Percentiles rank a stretch among this genome's conserved stretches.
phyloP scores from a whole-genome alignment of 805 yeast species.

The Saccharomycopsis sp. region DNA sequence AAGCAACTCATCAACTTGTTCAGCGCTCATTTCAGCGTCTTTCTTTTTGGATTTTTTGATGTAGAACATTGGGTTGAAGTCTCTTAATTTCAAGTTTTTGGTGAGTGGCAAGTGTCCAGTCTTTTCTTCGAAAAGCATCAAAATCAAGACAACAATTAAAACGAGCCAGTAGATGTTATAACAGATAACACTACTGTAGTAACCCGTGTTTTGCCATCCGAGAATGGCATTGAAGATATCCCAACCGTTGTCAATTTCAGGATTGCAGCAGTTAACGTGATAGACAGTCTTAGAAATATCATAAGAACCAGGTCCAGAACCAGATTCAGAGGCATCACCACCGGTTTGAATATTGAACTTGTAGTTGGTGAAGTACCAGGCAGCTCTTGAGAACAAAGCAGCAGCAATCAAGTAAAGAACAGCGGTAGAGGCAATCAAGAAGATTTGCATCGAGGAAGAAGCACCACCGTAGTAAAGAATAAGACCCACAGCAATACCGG shows the following conservation, averaged over 20 bases:
- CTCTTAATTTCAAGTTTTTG: constrained; percentile 40
- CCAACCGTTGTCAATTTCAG: constrained; percentile 90
- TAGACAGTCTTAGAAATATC: constrained; percentile 74
- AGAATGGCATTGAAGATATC: constrained; percentile 89
- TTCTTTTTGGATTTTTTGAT: constrained; percentile 60
- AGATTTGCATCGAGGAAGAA: constrained; percentile 73
- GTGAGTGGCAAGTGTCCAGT: constrained; percentile 72
- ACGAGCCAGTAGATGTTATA: constrained; percentile 86
- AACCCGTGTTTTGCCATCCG: constrained; percentile 98
- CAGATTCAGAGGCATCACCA: constrained; percentile 91
- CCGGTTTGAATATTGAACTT: constrained; percentile 62
- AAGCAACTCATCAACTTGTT: constrained; percentile 50
- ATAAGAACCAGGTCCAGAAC: constrained; percentile 94
- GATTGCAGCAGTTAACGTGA: constrained; percentile 98
- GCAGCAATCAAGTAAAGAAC: constrained; percentile 85
- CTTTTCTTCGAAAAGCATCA: constrained; percentile 80
- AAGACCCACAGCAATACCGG: constrained; percentile 69
- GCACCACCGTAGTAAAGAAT: constrained; percentile 79
- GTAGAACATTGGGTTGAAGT: constrained; percentile 68
- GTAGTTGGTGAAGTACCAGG: constrained; percentile 81
- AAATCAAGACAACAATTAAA: constrained; percentile 44
- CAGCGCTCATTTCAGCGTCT: constrained; percentile 38
- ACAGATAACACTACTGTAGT: constrained; percentile 83
- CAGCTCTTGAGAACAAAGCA: constrained; percentile 88
- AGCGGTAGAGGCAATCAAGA: constrained; percentile 81